Conservation (phyloP, 1,284 basidiomycete species). For the Ceratobasidium theobromae region DNA sequence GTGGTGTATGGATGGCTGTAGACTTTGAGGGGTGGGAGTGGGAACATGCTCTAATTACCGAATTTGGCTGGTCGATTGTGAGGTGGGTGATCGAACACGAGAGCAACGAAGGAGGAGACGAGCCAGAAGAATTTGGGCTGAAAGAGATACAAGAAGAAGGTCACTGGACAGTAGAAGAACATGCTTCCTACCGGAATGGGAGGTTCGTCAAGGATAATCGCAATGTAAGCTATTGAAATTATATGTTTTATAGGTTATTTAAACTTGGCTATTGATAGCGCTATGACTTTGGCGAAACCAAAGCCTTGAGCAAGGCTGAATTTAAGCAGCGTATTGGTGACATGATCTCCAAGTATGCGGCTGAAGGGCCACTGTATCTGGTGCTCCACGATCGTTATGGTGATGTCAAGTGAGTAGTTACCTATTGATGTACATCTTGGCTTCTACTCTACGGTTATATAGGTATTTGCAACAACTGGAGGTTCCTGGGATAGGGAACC, state of each 20-base stretch:
- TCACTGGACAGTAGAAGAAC: conserved; percentile 68
- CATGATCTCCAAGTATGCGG: conserved; percentile 50
- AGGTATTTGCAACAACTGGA: conserved; percentile 60
- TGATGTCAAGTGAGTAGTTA: conserved; percentile 63
- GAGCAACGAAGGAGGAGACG: no score
- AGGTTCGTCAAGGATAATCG: conserved; percentile 63
- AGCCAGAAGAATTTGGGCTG: conserved; percentile 17
- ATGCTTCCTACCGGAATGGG: conserved; percentile 57
- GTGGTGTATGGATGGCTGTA: conserved; percentile 68
- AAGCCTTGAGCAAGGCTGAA: conserved; percentile 51
- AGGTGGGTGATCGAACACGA: conserved; percentile 55
- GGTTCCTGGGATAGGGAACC: conserved; percentile 55
- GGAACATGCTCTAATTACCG: conserved; percentile 68
- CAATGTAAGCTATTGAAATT: conserved; percentile 49
- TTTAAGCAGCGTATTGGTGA: conserved; percentile 57
- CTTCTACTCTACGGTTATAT: not conserved
- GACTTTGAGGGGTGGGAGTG: conserved; percentile 81
- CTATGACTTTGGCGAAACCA: conserved; percentile 65
- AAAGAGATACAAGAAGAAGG: conserved; percentile 41
- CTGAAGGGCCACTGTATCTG: conserved; percentile 66
- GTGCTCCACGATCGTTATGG: conserved; percentile 75
- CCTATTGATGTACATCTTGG: not conserved
- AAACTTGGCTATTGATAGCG: conserved; percentile 50
- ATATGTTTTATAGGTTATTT: not conserved
- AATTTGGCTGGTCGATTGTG: conserved; percentile 69